phyloP scores from a whole-genome alignment of 257 asterid genomes.

The Craterostigma plantagineum region DNA sequence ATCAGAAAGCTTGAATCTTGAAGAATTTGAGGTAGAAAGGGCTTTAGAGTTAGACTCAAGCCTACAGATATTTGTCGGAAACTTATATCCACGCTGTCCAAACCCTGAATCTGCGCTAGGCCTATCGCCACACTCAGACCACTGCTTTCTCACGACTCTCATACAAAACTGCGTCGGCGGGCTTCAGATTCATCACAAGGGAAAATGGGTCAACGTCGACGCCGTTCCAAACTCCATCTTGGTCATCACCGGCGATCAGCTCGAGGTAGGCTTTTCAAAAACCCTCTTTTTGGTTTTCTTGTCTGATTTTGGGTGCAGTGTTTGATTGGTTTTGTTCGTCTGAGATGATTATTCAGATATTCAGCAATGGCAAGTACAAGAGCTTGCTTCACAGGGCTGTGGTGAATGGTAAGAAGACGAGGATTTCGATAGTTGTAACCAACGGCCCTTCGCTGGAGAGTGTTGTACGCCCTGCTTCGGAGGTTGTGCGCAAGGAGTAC shows the following conservation, averaged over 20 bases:
- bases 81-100: conserved; percentile 58
- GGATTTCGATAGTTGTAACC: conserved; percentile 47
- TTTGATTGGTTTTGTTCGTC: neutral
- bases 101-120: conserved; percentile 53
- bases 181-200: conserved; percentile 42
- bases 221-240: conserved; percentile 40
- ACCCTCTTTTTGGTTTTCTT: neutral
- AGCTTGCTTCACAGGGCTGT: conserved; percentile 63
- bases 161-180: conserved; percentile 44
- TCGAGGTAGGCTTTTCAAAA: conserved; percentile 30
- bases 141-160: conserved; percentile 64
- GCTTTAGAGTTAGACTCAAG: conserved; percentile 22
- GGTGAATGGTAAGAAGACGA: conserved; percentile 32
- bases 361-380: conserved; percentile 70
- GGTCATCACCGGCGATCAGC: conserved; percentile 56
- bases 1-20: conserved; percentile 36
- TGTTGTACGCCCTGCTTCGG: conserved; percentile 26
- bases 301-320: neutral
- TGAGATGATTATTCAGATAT: conserved; percentile 29
- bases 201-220: conserved; percentile 39
- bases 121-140: conserved; percentile 58
- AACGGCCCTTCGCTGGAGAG: conserved; percentile 57
- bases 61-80: conserved; percentile 27
- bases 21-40: conserved; percentile 20
- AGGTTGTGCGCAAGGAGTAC: conserved; percentile 11